Evolutionary conservation across 768 basidiomycete species (phyloP), one percentile per base, ranked within the genome.

Genomic region (Hypsizygus marmoreus): DNA sequence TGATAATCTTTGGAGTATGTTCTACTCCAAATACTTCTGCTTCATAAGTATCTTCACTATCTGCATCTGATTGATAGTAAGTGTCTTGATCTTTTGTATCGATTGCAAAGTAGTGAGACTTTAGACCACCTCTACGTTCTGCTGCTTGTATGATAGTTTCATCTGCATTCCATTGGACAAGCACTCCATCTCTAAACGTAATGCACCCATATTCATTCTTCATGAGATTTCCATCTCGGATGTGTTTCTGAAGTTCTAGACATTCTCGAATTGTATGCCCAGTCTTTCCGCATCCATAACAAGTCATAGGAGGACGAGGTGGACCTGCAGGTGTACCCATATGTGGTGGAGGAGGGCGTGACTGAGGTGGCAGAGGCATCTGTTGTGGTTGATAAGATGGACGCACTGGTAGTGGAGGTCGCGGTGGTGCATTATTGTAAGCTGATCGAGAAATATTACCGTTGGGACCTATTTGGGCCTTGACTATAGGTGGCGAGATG

Each of bases 231-330:
- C 43, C 43, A 20, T 10, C n/a, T 14, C 25, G 12, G 10, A 45
- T 16, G 10, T n/a, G 12, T 16, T 36, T 22, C 9, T 45, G 25
- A 14, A 45, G 33, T 26, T 35, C 16, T 11, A 16, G 14, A 36
- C 43, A 45, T 6, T 45, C 35, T 24, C 43, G 32, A 3, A 45
- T n/a, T 23, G 26, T 22, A 24, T 45, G 43, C 8, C 35, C 43
- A 12, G 33, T 12, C 25, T 45, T 31, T 35, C 43, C 43, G 28
- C 43, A 45, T 12, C 43, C 43, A 45, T 45, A 45, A 24, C 43
- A 45, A 2, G 30, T 34, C 13, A 43, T 11, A 2, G 42, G 30
- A 6, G 17, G 23, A 43, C 7, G 32, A 17, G 6, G 10, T 10
- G 9, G 25, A 16, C 17, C 28, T 37, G 34, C 16, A n/a, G 19